Base-by-base conservation (phyloP, 129 eudicot genomes). In the Dittrichia graveolens region DNA sequence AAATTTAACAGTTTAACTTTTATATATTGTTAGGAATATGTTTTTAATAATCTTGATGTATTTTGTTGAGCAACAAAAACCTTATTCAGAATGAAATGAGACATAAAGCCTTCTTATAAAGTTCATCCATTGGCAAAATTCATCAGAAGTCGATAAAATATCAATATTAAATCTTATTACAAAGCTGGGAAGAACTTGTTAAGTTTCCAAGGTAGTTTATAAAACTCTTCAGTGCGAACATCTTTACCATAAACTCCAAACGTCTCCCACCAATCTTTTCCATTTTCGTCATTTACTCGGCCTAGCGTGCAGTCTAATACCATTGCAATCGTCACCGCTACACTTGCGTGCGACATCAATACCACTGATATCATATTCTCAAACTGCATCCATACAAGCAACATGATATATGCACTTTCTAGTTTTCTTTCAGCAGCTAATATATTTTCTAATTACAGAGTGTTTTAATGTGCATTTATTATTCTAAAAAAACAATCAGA, bases 241-340 rank as follows among this genome's bases (percentile, higher is more conserved):
- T 90, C 96, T 74, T 67, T 86, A 41, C 46, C 53, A 18, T 87
- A 87, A 5, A 42, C 41, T 6, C 77, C 65, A 14, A 92, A 92
- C 75, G 79, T 85, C 47, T 82, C 87, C 96, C 96, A 89, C 90
- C 91, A 89, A 5, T 87, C 96, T 63, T 84, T 85, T 4, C 82
- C 78, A 1, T 75, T 73, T 35, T 78, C 76, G 7, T 85, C 87
- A 4, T 67, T 76, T 6, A 67, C 84, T 5, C 67, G 61, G 4
- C 71, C 57, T 46, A 92, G 86, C 11, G 83, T 83, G 69, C 85
- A 49, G 63, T 92, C 98, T 69, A 92, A 56, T 0, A 85, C 0
- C 63, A 92, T 31, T 0, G 91, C 95, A 2, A 89, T 78, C 35
- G 57, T 11, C 46, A 69, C 85, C 7, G 86, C 94, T 77, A 92